Base-by-base conservation (phyloP, 352 stramenopile genomes). In the Blastocystis sp. region DNA sequence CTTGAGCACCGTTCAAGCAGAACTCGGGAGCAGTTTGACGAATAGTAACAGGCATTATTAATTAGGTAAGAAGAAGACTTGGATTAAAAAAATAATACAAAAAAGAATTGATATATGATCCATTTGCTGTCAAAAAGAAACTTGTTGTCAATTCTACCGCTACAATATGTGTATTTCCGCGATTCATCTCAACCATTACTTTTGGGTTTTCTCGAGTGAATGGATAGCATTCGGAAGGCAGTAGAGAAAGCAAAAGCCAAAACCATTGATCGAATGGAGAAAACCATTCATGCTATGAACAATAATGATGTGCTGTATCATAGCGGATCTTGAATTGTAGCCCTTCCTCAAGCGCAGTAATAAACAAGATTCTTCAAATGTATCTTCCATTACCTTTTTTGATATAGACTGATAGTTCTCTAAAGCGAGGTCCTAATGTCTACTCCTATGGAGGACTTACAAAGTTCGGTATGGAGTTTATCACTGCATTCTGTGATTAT, bases 31-130 rank as follows among this genome's bases (percentile, higher is more conserved):
- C 76, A 87, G 76, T 59, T 30, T 69, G 57, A 87, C 76, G 76
- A 87, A 87, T 87, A 11, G 76, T 87, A 87, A 59, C 42, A 70
- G 51, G 42, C 76, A 87, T 87, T 54, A 40, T 59, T 2, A 77
- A 48, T 11, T 51, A 59, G 42, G 17, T 1, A 30, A 60, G 42
- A 40, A 27, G 22, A 33, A 70, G 33, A 79, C 17, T 62, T 35
- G 40, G 33, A 79, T 79, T 22, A 79, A 33, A 33, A 13, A 62
- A 62, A 62, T n/a, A 7, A 62, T n/a, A 13, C n/a, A 48, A 9
- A 76, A 76, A 51, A 53, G 33, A 62, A 3, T 7, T 17, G 56
- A n/a, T 33, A 33, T 62, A 17, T 3, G 13, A 7, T 62, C 3
- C 27, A n/a, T 62, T 62, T 62, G 56, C 19, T 62, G 13, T 62